phyloP scores from a whole-genome alignment of 257 asterid genomes.

The Avicennia marina region DNA sequence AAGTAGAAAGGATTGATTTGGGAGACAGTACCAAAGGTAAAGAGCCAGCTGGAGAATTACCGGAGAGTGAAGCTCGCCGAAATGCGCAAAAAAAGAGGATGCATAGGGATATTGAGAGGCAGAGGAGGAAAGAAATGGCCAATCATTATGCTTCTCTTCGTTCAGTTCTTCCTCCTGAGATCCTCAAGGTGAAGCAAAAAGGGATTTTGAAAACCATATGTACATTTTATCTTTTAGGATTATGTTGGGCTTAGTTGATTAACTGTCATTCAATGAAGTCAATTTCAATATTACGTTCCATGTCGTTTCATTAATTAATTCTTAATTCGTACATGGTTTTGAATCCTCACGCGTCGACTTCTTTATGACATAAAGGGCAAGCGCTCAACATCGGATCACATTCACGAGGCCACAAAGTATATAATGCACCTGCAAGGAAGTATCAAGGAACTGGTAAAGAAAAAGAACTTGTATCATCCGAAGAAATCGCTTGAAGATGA shows the following conservation, averaged over 20 bases:
- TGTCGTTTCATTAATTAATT: too few relatives aligned
- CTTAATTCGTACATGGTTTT: too few relatives aligned
- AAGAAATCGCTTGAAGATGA: background rate
- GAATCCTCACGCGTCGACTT: too few relatives aligned
- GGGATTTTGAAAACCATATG: too few relatives aligned
- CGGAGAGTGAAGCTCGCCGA: background rate
- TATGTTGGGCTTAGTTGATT: too few relatives aligned
- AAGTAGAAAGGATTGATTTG: background rate
- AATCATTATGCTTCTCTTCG: slow-evolving; percentile 36
- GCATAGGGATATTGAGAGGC: slow-evolving; percentile 40
- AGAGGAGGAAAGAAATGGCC: slow-evolving; percentile 48
- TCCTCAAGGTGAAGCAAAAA: slow-evolving; percentile 38
- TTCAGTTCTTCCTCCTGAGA: slow-evolving; percentile 31
- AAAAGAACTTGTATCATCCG: slow-evolving; percentile 20
- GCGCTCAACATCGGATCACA: slow-evolving; percentile 41
- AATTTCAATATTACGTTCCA: too few relatives aligned
- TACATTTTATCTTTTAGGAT: too few relatives aligned
- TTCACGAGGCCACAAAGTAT: slow-evolving; percentile 33
- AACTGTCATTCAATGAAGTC: too few relatives aligned
- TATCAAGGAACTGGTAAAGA: slow-evolving; percentile 25
- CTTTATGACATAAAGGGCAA: too few relatives aligned
- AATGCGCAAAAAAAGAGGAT: slow-evolving; percentile 16
- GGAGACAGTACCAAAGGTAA: background rate
- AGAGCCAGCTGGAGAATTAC: too few relatives aligned
- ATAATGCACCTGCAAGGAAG: slow-evolving; percentile 29